These are phyloP conservation scores for Strigomonas culicis DNA, from an alignment of 208 protist genomes.

Conservation along the genomic window DNA sequence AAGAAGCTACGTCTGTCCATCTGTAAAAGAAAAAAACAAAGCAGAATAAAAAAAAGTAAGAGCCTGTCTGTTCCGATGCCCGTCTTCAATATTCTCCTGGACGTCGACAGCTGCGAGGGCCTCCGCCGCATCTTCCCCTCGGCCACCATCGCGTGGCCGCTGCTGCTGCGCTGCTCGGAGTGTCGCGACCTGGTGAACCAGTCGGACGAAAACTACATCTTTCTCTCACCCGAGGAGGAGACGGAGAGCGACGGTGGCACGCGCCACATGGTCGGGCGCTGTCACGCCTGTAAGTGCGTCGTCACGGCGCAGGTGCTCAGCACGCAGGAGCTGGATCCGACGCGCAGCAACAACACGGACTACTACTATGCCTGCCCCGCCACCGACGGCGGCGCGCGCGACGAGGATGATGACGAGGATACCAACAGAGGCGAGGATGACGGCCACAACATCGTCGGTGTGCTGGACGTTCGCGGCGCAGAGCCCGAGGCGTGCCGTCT, in stretches of 20 bases:
- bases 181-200: too few relatives aligned
- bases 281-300: constrained; percentile 43
- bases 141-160: constrained; percentile 35
- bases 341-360: too few relatives aligned
- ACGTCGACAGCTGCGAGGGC: constrained; percentile 46
- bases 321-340: constrained; percentile 11
- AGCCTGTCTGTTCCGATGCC: constrained; percentile 32
- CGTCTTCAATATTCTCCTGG: constrained; percentile 39
- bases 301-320: constrained; percentile 42
- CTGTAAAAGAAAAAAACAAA: constrained; percentile 3
- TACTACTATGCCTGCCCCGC: too few relatives aligned
- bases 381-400: constrained; percentile 15
- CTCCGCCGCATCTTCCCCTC: constrained; percentile 34
- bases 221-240: constrained; percentile 43
- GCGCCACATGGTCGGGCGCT: constrained; percentile 52
- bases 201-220: constrained; percentile 35
- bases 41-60: not conserved
- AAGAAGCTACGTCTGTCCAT: not conserved
- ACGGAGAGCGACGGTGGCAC: constrained; percentile 35
- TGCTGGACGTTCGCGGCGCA: constrained; percentile 63
- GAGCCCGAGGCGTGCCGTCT: constrained; percentile 56
- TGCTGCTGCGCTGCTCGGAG: constrained; percentile 44
- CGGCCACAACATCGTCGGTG: constrained; percentile 18
- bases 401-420: constrained; percentile 5
- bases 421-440: not conserved